phyloP scores from a whole-genome alignment of 177 flowering plant genomes.

The Vitis hybrid region DNA sequence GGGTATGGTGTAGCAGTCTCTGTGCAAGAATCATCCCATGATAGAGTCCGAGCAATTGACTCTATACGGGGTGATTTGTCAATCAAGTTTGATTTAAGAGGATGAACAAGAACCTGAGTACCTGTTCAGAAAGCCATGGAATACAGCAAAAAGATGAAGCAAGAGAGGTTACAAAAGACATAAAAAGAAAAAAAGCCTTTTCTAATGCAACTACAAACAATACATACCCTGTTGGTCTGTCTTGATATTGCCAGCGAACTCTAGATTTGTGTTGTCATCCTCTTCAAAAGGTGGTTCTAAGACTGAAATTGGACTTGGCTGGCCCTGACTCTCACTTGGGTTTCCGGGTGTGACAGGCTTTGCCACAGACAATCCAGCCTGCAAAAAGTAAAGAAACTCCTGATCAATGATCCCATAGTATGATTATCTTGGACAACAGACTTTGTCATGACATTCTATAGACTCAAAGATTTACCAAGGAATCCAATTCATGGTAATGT shows the following conservation, averaged over 20 bases:
- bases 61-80: constrained; percentile 80
- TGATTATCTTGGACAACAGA: background rate
- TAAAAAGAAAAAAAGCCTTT: background rate
- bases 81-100: constrained; percentile 48
- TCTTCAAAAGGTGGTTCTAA: constrained; percentile 66
- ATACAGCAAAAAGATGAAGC: background rate
- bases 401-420: background rate
- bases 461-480: background rate
- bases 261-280: constrained; percentile 40
- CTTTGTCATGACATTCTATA: background rate
- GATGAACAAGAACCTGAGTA: constrained; percentile 9
- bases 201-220: background rate
- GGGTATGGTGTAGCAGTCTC: constrained; percentile 34
- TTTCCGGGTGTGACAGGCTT: constrained; percentile 36
- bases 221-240: constrained; percentile 43
- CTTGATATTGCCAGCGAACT: constrained; percentile 30
- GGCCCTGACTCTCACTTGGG: constrained; percentile 54
- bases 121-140: constrained; percentile 30
- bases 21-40: constrained; percentile 62
- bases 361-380: constrained; percentile 38
- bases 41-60: constrained; percentile 71
- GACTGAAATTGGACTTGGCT: constrained; percentile 79
- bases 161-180: background rate
- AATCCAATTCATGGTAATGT: background rate
- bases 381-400: constrained; percentile 11